A percentile compares a stretch with the other conserved stretches of the same genome.
These are phyloP conservation scores for Saussurea involucrata DNA, from an alignment of 129 eudicot genomes.

Conservation along the genomic window DNA sequence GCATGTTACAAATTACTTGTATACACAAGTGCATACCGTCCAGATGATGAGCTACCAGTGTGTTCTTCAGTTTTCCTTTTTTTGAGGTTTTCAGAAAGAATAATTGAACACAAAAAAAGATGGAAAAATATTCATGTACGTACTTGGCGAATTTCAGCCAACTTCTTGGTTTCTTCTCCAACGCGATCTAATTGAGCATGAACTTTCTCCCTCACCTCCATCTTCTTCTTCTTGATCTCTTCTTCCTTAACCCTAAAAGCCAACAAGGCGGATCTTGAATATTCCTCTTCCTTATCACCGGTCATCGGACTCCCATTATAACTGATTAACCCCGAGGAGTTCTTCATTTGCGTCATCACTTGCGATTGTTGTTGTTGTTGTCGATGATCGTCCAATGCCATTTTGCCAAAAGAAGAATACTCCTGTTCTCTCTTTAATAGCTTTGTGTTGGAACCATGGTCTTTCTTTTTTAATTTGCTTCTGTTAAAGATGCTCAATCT, in stretches of 20 bases:
- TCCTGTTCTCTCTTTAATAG: slow-evolving; percentile 19
- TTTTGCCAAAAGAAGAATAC: slow-evolving; percentile 10
- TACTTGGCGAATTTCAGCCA: slow-evolving; percentile 74
- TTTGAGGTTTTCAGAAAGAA: background rate
- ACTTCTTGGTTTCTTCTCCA: slow-evolving; percentile 75
- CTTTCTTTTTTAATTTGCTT: slow-evolving; percentile 23
- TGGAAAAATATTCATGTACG: slow-evolving; percentile 7
- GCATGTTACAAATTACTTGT: no score
- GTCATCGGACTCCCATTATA: slow-evolving; percentile 44
- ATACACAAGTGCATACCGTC: no score
- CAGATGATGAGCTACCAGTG: no score
- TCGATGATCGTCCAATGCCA: slow-evolving; percentile 27
- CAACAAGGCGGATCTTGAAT: slow-evolving; percentile 61
- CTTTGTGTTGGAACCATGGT: slow-evolving; percentile 29
- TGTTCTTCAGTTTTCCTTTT: no score
- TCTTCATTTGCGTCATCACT: slow-evolving; percentile 32
- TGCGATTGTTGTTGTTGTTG: slow-evolving; percentile 37
- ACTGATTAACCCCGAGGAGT: slow-evolving; percentile 40
- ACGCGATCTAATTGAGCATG: slow-evolving; percentile 82
- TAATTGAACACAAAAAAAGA: background rate
- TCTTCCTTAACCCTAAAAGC: slow-evolving; percentile 85
- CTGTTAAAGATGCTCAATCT: slow-evolving; percentile 51
- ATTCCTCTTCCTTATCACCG: slow-evolving; percentile 66
- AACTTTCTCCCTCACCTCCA: slow-evolving; percentile 70
- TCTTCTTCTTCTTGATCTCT: slow-evolving; percentile 81